Evolutionary conservation across 345 rosid genomes (phyloP), one percentile per base, ranked within the genome.

Genomic region (Acer campestre): DNA sequence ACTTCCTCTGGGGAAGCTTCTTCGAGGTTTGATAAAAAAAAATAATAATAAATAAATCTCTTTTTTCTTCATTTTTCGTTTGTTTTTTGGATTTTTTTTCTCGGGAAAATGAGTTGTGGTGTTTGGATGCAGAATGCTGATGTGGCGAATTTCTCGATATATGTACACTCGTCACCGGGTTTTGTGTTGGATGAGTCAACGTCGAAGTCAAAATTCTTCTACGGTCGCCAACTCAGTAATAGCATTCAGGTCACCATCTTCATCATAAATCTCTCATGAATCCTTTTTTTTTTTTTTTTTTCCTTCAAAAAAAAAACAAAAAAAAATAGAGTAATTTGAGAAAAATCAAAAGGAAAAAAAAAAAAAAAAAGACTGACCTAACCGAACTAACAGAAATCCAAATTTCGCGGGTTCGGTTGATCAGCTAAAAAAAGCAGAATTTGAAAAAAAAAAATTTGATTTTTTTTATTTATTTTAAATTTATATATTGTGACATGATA

Each of bases 121-220:
- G 48, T 29, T 75, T 6, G 1, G 56, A 75, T 70, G 55, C 82
- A 95, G 98, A 85, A 77, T 59, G 95, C 83, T 70, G 93, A 90
- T 77, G 82, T 61, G 82, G 86, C 76, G 13, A 88, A 86, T 53
- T 92, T 91, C 86, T 90, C 98, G 17, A 81, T 96, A 61, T 85
- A 82, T 82, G 46, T 94, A 29, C 99, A 94, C 81, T 91, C 98
- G 51, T 78, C 75, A 69, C 99, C 99, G 16, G 97, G 95, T 4
- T 91, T 91, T 67, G 84, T 86, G 49, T 91, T 96, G 79, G 92
- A 94, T 80, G 92, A 89, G 74, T 77, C 87, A 22, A 87, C 95
- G 9, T 82, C 97, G 3, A 76, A 94, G 78, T 94, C 98, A 2
- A 88, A 69, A 42, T 89, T 92, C 89, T 92, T 96, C 56, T 84